phyloP scores from a whole-genome alignment of 2,329 filamentous ascomycete genomes.

The Gliomastix tumulicola region DNA sequence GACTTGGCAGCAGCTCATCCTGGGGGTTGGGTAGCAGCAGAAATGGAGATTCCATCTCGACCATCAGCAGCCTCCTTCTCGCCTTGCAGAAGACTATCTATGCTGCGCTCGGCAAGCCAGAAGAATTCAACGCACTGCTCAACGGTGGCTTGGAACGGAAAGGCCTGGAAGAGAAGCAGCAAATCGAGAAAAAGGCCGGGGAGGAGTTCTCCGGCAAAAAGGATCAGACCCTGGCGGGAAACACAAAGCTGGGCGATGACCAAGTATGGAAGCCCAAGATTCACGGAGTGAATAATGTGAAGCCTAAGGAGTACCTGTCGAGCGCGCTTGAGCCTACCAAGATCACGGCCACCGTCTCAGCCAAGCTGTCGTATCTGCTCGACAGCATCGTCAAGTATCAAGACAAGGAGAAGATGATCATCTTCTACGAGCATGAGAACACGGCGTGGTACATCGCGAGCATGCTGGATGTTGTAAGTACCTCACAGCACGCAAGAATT shows the following conservation, averaged over 20 bases:
- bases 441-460: constrained; percentile 80
- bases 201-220: constrained; percentile 2
- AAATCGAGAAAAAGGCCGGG: constrained; percentile 1
- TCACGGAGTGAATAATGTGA: constrained; percentile 13
- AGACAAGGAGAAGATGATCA: constrained; percentile 72
- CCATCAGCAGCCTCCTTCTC: constrained; percentile 41
- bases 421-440: constrained; percentile 90
- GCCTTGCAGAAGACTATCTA: constrained; percentile 45
- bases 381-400: constrained; percentile 65
- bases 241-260: constrained; percentile 33
- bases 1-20: constrained; percentile 43
- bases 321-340: constrained; percentile 50
- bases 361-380: constrained; percentile 81
- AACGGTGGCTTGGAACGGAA: constrained; percentile 32
- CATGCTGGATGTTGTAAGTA: constrained; percentile 62
- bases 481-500: background rate
- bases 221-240: constrained; percentile 26
- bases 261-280: constrained; percentile 22
- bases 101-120: constrained; percentile 32
- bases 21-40: constrained; percentile 55
- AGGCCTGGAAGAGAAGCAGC: constrained; percentile 15
- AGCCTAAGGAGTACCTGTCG: constrained; percentile 12
- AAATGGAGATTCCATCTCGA: constrained; percentile 27
- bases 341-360: constrained; percentile 74
- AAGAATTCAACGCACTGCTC: constrained; percentile 38